These are phyloP conservation scores for Xylaria sp. DNA, from an alignment of 2,329 filamentous ascomycete species.

Conservation along the genomic window DNA sequence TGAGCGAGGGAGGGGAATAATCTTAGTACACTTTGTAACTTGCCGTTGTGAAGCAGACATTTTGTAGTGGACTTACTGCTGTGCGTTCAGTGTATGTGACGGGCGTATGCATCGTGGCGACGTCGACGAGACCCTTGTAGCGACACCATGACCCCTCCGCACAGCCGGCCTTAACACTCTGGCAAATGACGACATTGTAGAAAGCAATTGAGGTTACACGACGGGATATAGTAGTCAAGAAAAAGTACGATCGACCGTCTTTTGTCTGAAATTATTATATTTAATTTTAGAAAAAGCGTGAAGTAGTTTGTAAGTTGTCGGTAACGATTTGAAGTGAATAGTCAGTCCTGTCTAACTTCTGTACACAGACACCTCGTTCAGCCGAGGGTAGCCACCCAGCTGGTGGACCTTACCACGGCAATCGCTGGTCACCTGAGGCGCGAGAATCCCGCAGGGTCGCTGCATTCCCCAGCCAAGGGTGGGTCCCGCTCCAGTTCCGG, in stretches of 20 bases:
- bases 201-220: constrained; percentile 22
- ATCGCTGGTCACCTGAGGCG: constrained; percentile 10
- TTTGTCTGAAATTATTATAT: not conserved
- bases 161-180: constrained; percentile 64
- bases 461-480: constrained; percentile 1
- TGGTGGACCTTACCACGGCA: constrained; percentile 17
- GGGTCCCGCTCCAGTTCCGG: not conserved
- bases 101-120: constrained; percentile 46
- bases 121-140: constrained; percentile 46
- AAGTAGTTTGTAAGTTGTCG: not conserved
- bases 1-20: not conserved
- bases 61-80: constrained; percentile 48
- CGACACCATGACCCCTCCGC: constrained; percentile 56
- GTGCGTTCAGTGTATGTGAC: constrained; percentile 45
- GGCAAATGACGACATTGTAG: constrained; percentile 60
- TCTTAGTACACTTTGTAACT: constrained; percentile 26
- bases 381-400: constrained; percentile 41
- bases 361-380: constrained; percentile 17
- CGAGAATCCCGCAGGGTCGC: not conserved
- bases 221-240: not conserved
- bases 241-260: not conserved
- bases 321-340: constrained; percentile 29
- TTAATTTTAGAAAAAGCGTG: not conserved
- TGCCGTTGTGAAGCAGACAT: constrained; percentile 25
- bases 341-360: not conserved